A percentile compares a stretch with the other conserved stretches of the same genome.
These are phyloP conservation scores for Calvatia gigantea DNA, from an alignment of 768 basidiomycete species.

Conservation along the genomic window DNA sequence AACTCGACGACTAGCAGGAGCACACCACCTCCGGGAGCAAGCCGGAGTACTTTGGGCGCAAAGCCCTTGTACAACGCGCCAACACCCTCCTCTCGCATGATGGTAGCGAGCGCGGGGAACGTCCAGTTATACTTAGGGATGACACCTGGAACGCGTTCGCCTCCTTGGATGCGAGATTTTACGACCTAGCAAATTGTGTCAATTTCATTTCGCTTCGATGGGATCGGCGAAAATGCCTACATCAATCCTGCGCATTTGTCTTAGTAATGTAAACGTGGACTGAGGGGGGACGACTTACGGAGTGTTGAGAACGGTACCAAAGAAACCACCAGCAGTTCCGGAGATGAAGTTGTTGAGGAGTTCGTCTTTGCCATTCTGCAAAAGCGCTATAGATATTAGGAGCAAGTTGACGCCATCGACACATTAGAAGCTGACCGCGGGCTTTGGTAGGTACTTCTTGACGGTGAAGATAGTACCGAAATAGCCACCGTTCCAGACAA, in stretches of 20 bases:
- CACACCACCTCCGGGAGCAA: slow-evolving; percentile 95
- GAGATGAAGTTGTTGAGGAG: slow-evolving; percentile 92
- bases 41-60: slow-evolving; percentile 88
- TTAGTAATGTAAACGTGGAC: neutral
- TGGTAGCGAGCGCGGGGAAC: slow-evolving; percentile 80
- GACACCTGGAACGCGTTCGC: slow-evolving; percentile 61
- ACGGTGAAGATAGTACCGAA: slow-evolving; percentile 93
- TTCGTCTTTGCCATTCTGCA: slow-evolving; percentile 59
- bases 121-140: slow-evolving; percentile 92
- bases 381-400: neutral
- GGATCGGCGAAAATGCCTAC: slow-evolving; percentile 17
- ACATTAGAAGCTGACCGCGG: slow-evolving; percentile 54
- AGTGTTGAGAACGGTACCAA: slow-evolving; percentile 89
- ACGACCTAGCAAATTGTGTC: slow-evolving; percentile 59
- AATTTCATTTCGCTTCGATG: neutral
- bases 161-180: slow-evolving; percentile 92
- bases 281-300: slow-evolving; percentile 49
- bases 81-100: slow-evolving; percentile 84
- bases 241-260: slow-evolving; percentile 26
- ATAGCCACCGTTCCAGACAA: slow-evolving; percentile 95
- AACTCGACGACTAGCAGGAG: slow-evolving; percentile 91
- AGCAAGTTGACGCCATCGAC: neutral
- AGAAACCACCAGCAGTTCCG: slow-evolving; percentile 84
- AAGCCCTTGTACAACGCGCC: slow-evolving; percentile 93
- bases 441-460: slow-evolving; percentile 73